Evolutionary conservation across 2,329 filamentous ascomycete species (phyloP), one percentile per base, ranked within the genome.

Genomic region (Coleophoma cylindrospora): DNA sequence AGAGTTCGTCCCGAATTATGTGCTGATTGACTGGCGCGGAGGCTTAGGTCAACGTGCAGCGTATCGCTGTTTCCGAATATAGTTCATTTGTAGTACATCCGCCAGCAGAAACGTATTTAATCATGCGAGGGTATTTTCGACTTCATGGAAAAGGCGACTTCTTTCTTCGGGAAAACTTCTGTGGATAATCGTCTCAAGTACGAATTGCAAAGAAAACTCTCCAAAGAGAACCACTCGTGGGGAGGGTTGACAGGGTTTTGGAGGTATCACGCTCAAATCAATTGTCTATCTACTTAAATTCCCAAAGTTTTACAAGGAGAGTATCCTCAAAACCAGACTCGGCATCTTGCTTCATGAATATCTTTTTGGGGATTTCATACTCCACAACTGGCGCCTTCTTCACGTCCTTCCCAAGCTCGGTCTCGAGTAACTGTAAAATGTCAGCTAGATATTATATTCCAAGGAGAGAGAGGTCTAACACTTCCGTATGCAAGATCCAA

Each of bases 381-480:
- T 97, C 94, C 46, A 97, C 83, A 12, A 94, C 90, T 0, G 92
- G 91, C 6, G 82, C 74, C 67, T 92, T 96, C 72, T 87, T 95
- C 55, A 96, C 74, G 40, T 89, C 83, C 69, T 92, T 95, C 52
- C 79, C 76, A 55, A 96, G 74, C 67, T 99, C 94, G 3, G 85
- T 85, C 53, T 94, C 89, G 40, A 97, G 71, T 65, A 99, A 81
- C 85, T 89, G 46, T 19, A 27, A 27, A 27, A 3, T 2, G 27
- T 27, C 9, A 27, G 27, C 27, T 3, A 27, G 27, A 27, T 27
- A 27, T 27, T 6, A 27, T n/a, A 27, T 3, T 27, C 9, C 27
- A 10, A 6, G 4, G 27, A 27, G 27, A 27, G 6, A 10, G 27
- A 3, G 34, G 21, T 79, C 80, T 77, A 78, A 86, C 85, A 64